Evolutionary conservation across 108 stramenopile genomes (phyloP).

Genomic region (Parietichytrium sp.): DNA sequence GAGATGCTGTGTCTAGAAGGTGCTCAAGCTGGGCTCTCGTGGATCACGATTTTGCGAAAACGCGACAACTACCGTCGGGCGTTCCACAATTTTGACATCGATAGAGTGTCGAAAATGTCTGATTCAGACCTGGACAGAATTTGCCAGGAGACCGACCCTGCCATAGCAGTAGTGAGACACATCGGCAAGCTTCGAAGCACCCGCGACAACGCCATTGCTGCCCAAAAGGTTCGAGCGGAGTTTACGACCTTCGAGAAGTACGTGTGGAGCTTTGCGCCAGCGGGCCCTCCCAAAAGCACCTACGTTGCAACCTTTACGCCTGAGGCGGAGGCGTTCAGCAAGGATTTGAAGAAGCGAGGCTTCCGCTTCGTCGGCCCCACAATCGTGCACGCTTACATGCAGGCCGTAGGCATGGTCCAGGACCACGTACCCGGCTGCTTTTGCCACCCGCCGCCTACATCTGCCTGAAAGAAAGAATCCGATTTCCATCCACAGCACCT

Average conservation of each 20-base stretch:
- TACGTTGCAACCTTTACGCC: neutral
- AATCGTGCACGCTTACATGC: conserved; percentile 20
- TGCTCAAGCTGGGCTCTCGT: conserved; percentile 69
- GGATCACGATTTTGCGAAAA: conserved; percentile 71
- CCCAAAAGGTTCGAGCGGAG: conserved; percentile 44
- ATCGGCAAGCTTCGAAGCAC: conserved; percentile 63
- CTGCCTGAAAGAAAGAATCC: no score
- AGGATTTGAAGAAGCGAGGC: neutral
- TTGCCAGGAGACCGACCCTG: conserved; percentile 30
- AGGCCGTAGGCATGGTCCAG: conserved; percentile 25
- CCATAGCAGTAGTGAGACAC: conserved; percentile 65
- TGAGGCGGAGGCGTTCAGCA: neutral
- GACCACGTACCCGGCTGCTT: neutral
- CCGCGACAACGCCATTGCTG: conserved; percentile 60
- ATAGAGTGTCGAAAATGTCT: conserved; percentile 62
- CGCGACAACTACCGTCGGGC: conserved; percentile 66
- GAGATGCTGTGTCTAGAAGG: conserved; percentile 70
- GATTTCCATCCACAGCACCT: no score
- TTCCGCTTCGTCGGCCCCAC: conserved; percentile 32
- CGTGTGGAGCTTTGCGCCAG: conserved; percentile 15
- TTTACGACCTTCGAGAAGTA: neutral
- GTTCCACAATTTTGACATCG: conserved; percentile 67
- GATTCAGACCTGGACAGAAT: conserved; percentile 52
- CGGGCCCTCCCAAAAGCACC: neutral
- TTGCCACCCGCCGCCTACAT: no score